Evolutionary conservation across 371 early-diverging fungal genomes (phyloP).

Genomic region (Funneliformis caledonium): DNA sequence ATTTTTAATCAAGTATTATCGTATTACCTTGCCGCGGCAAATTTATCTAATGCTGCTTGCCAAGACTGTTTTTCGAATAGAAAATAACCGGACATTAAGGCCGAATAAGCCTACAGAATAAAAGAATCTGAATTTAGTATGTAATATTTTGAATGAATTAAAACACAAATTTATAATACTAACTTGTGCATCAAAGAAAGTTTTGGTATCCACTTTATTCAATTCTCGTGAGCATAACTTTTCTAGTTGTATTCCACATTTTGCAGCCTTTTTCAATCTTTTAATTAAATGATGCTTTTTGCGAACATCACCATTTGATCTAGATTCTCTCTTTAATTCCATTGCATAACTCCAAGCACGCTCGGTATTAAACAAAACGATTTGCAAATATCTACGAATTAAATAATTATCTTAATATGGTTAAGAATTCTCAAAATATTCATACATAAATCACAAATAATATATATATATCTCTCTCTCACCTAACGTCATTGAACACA

Average conservation of each 20-base stretch:
- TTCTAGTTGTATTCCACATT: conserved; percentile 58
- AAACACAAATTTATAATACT: background rate
- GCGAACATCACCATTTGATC: conserved; percentile 61
- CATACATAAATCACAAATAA: background rate
- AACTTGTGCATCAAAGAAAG: conserved; percentile 69
- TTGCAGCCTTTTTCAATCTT: conserved; percentile 66
- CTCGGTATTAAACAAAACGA: conserved; percentile 72
- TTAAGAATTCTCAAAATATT: background rate
- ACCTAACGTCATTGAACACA: conserved; percentile 57
- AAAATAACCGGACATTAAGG: conserved; percentile 70
- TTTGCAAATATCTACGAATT: conserved; percentile 57
- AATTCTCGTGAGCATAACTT: conserved; percentile 55
- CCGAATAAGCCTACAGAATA: conserved; percentile 65
- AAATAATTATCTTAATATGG: background rate
- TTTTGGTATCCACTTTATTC: conserved; percentile 58
- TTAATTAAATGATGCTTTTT: conserved; percentile 71
- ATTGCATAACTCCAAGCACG: conserved; percentile 83
- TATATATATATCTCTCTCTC: background rate
- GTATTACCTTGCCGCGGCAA: conserved; percentile 63
- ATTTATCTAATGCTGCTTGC: conserved; percentile 68
- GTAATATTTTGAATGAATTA: background rate
- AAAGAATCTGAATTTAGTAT: background rate
- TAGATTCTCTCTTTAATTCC: conserved; percentile 71
- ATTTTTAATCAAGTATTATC: background rate
- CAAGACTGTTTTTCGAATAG: conserved; percentile 73